A percentile compares a stretch with the other conserved stretches of the same genome.
phyloP scores from a whole-genome alignment of 2,329 filamentous ascomycete genomes.

The Alternaria arborescens region DNA sequence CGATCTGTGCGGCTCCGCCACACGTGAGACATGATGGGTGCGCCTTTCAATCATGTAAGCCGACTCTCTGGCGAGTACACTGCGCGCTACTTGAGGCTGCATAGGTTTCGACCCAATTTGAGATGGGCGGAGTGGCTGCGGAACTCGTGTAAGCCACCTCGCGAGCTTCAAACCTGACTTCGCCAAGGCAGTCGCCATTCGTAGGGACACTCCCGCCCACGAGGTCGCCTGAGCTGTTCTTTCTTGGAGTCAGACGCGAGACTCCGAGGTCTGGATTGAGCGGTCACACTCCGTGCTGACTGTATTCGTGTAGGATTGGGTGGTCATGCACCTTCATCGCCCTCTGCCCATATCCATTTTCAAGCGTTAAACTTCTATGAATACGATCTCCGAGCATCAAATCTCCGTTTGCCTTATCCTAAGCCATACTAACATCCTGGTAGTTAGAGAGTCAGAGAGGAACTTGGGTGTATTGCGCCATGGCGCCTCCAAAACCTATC shows the following conservation, averaged over 20 bases:
- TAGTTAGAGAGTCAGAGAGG: background rate
- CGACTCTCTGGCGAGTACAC: background rate
- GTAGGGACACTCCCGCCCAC: background rate
- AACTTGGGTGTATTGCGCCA: background rate
- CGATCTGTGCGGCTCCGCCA: background rate
- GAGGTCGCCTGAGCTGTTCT: background rate
- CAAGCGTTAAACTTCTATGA: background rate
- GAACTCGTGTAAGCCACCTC: background rate
- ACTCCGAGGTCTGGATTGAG: background rate
- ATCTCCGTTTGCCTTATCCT: slow-evolving; percentile 5
- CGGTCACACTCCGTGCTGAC: background rate
- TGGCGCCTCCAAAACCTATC: background rate
- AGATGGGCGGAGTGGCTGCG: background rate
- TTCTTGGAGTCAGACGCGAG: background rate
- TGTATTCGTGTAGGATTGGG: background rate
- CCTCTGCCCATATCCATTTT: background rate
- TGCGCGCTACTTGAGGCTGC: background rate
- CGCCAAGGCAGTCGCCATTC: background rate
- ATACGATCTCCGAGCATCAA: background rate
- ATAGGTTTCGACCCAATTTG: no score
- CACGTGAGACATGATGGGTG: background rate
- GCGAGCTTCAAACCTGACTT: background rate
- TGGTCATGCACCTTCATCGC: background rate
- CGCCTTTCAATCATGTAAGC: background rate
- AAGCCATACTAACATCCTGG: background rate